Evolutionary conservation across 306 rosid genomes (phyloP).

Genomic region (Dalbergia cochinchinensis): DNA sequence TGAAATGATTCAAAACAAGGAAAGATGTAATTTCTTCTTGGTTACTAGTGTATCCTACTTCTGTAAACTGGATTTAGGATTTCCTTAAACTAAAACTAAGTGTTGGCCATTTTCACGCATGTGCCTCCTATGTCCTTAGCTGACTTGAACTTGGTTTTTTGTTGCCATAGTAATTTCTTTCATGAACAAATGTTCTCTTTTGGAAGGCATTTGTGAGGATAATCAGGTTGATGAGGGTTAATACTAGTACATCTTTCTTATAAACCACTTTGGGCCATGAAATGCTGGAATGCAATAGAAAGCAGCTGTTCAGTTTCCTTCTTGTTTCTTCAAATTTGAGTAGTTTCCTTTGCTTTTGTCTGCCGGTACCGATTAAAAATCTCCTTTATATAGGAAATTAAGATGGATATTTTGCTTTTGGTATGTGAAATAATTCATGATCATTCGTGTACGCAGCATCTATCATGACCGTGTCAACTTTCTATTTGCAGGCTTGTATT

Average conservation of each 20-base stretch:
- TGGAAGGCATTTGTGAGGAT: not conserved
- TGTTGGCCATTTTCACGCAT: not conserved
- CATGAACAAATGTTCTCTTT: not conserved
- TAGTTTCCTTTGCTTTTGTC: not conserved
- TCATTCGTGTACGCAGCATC: not conserved
- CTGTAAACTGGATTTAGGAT: not conserved
- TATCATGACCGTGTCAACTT: slow-evolving; percentile 37
- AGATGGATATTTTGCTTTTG: not conserved
- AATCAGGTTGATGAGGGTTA: not conserved
- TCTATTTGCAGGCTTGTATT: slow-evolving; percentile 81
- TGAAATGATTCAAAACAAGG: slow-evolving; percentile 9
- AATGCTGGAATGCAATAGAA: not conserved
- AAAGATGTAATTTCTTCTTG: slow-evolving; percentile 1
- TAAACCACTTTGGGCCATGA: not conserved
- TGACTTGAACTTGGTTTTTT: slow-evolving; percentile 11
- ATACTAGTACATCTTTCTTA: not conserved
- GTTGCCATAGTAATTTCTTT: not conserved
- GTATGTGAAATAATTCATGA: not conserved
- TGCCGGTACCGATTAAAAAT: not conserved
- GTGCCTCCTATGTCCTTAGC: slow-evolving; percentile 3
- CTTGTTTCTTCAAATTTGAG: slow-evolving; percentile 12
- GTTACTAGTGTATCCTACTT: not conserved
- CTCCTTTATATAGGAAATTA: not conserved
- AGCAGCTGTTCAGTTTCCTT: not conserved
- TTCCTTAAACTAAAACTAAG: not conserved